Percentiles rank a stretch among this genome's conserved stretches.
Conservation (phyloP, 1,284 basidiomycete genomes). For the Ustilago vetiveriae region DNA sequence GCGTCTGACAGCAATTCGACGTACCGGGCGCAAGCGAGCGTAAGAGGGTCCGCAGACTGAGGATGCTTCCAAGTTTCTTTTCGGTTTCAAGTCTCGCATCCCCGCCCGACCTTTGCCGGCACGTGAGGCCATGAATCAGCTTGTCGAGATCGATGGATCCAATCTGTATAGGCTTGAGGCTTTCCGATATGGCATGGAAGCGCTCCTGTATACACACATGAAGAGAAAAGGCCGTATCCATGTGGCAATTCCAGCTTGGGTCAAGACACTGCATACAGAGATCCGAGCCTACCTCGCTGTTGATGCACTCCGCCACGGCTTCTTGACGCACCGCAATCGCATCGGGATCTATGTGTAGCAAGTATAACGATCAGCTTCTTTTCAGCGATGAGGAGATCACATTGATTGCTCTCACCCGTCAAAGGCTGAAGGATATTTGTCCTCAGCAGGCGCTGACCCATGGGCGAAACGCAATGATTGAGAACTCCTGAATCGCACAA, state of each 20-base stretch:
- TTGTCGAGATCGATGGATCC: slow-evolving; percentile 83
- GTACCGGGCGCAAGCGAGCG: slow-evolving; percentile 27
- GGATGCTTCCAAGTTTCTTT: slow-evolving; percentile 77
- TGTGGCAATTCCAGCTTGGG: no score
- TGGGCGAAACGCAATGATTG: slow-evolving; percentile 85
- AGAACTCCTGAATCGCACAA: slow-evolving; percentile 68
- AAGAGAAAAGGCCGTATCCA: no score
- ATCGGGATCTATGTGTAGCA: slow-evolving; percentile 70
- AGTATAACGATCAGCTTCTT: no score
- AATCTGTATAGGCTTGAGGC: slow-evolving; percentile 74
- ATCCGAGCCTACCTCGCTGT: slow-evolving; percentile 73
- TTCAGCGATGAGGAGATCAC: no score
- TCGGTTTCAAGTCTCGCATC: slow-evolving; percentile 72
- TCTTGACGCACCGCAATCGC: slow-evolving; percentile 81
- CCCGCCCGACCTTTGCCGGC: slow-evolving; percentile 15
- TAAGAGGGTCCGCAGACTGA: slow-evolving; percentile 76
- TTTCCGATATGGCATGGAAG: slow-evolving; percentile 76
- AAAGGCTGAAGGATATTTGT: slow-evolving; percentile 84
- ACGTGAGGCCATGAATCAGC: slow-evolving; percentile 71
- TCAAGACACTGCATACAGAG: no score
- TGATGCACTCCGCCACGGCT: slow-evolving; percentile 73
- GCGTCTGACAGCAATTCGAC: neutral
- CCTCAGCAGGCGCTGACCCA: slow-evolving; percentile 82
- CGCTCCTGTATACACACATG: slow-evolving; percentile 70
- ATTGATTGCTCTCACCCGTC: slow-evolving; percentile 70